These are phyloP conservation scores for Eucalyptus guilfoylei DNA, from an alignment of 345 rosid genomes.

Conservation along the genomic window DNA sequence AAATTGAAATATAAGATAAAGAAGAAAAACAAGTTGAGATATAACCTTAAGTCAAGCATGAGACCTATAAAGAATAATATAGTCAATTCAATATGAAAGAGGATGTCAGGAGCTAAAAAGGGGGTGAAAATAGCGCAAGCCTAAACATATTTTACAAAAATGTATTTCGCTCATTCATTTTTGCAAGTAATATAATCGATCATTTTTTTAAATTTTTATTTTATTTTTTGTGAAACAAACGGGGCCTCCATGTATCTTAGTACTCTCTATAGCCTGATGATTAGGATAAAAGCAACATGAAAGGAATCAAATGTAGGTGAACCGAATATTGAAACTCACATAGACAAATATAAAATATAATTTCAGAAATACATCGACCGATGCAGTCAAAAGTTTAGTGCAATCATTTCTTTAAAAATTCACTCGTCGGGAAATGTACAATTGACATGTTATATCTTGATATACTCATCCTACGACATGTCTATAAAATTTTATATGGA, in stretches of 20 bases:
- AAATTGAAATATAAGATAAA: no score
- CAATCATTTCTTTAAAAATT: neutral
- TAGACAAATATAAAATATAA: neutral
- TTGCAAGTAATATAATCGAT: no score
- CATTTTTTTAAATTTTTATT: no score
- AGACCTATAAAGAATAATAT: no score
- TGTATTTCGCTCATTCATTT: no score
- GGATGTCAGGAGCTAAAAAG: accelerated
- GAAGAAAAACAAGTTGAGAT: no score
- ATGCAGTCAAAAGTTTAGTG: neutral
- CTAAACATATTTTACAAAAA: no score
- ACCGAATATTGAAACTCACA: neutral
- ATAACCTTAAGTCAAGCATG: no score
- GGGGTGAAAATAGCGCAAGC: no score
- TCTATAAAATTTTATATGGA: neutral
- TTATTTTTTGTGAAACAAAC: no score
- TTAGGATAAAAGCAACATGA: neutral
- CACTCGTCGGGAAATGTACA: neutral
- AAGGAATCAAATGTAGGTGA: neutral
- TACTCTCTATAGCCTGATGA: neutral
- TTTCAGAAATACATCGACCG: neutral
- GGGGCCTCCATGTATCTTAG: neutral
- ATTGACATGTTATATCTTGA: neutral
- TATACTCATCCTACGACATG: neutral
- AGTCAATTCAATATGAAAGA: no score